Evolutionary conservation across 305 asterid genomes (phyloP).

Genomic region (Plantago rigida): DNA sequence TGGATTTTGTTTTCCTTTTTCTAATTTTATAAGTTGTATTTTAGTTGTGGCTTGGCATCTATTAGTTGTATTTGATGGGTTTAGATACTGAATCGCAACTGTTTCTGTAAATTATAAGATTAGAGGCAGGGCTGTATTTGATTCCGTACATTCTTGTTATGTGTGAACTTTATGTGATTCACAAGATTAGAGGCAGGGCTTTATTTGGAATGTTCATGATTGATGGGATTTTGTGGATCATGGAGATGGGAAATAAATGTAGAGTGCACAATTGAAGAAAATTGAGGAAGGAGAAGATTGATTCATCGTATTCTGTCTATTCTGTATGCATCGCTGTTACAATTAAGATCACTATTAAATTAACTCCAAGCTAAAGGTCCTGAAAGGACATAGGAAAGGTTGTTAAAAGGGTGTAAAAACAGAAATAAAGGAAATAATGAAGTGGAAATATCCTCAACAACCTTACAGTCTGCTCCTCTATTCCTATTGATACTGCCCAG

Average conservation of each 20-base stretch:
- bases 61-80: background rate
- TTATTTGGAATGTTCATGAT: background rate
- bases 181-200: background rate
- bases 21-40: slow-evolving; percentile 2
- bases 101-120: background rate
- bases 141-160: background rate
- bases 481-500: no score
- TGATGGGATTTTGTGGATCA: background rate
- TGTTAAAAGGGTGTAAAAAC: no score
- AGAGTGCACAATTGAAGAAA: background rate
- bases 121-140: background rate
- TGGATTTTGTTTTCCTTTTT: background rate
- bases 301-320: no score
- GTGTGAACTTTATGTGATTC: background rate
- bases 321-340: background rate
- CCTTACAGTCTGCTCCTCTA: no score
- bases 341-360: background rate
- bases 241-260: background rate
- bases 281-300: no score
- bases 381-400: no score
- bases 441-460: no score
- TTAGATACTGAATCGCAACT: background rate
- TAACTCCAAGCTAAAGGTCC: no score
- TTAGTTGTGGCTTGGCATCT: slow-evolving; percentile 16
- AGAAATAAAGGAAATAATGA: no score